Base-by-base conservation (phyloP, 305 asterid genomes). In the Fraxinus dipetala region DNA sequence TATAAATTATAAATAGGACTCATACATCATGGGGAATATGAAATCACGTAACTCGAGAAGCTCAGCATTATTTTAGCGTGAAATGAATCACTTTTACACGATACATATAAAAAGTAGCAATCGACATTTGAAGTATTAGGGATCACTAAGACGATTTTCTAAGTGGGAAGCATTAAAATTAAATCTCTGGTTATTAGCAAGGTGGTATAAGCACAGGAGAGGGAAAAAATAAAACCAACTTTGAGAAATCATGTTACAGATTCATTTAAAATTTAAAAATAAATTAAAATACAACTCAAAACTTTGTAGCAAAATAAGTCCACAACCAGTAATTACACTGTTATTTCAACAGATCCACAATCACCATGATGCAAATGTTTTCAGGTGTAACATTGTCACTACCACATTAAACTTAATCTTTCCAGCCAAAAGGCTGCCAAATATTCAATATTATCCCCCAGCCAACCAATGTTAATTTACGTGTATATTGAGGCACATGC, bases 111-210 rank as follows among this genome's bases (percentile, higher is more conserved):
- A 22, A 61, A 35, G 14, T 18, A 14, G 32, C 35, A 36, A 80
- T 34, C 38, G 14, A 28, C 13, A 36, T 26, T 4, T 18, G 10
- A 74, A 36, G 48, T 11, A 69, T 16, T 67, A n/a, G 0, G 18
- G 45, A 45, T 22, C 31, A 74, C 63, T 40, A 80, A 30, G 69
- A 63, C 10, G 18, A 76, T 14, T 61, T 24, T 65, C 77, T 43
- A 30, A 67, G 28, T 20, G 77, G 67, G 59, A 69, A 40, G 20
- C 61, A 75, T 81, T 48, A 79, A n/a, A 76, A 26, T 16, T 30
- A 76, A 72, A 81, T 76, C 45, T 83, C 78, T 30, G 34, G 31
- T 34, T 22, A 72, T 69, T 48, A 45, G 34, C 56, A 76, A 67
- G 45, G 59, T 11, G 77, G 22, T 34, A 31, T 56, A 76, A 63